phyloP scores from a whole-genome alignment of 78 protist species.

The Dictyostelium capitatum region DNA sequence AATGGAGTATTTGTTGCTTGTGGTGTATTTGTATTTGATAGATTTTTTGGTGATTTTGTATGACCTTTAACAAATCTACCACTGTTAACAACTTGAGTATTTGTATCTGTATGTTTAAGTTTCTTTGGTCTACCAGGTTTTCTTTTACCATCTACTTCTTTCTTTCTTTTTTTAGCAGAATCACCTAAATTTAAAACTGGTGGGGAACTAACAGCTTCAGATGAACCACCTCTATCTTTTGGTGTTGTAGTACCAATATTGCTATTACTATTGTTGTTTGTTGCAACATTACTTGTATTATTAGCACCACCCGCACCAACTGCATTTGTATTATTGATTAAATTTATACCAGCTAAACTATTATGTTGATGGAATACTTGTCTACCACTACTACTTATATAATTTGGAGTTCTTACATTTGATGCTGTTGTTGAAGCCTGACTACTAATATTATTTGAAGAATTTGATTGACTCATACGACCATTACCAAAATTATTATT shows the following conservation, averaged over 20 bases:
- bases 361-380: not conserved
- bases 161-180: conserved; percentile 1
- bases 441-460: not conserved
- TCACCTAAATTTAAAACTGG: conserved; percentile 4
- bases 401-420: not conserved
- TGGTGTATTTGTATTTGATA: conserved; percentile 11
- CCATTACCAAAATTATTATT: not conserved
- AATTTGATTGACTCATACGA: not conserved
- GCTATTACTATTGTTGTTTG: no score
- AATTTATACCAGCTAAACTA: not conserved
- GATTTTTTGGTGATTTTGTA: not conserved
- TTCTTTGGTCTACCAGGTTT: conserved; percentile 15
- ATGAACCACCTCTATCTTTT: no score
- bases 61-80: not conserved
- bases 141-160: not conserved
- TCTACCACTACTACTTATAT: conserved; percentile 8
- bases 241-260: no score
- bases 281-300: not conserved
- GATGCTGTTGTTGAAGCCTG: not conserved
- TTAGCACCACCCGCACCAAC: not conserved
- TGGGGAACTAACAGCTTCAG: not conserved
- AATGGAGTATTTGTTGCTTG: not conserved
- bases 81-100: not conserved
- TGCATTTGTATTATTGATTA: not conserved
- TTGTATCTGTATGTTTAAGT: not conserved